These are phyloP conservation scores for Acer campestre DNA, from an alignment of 345 rosid genomes.

Conservation along the genomic window DNA sequence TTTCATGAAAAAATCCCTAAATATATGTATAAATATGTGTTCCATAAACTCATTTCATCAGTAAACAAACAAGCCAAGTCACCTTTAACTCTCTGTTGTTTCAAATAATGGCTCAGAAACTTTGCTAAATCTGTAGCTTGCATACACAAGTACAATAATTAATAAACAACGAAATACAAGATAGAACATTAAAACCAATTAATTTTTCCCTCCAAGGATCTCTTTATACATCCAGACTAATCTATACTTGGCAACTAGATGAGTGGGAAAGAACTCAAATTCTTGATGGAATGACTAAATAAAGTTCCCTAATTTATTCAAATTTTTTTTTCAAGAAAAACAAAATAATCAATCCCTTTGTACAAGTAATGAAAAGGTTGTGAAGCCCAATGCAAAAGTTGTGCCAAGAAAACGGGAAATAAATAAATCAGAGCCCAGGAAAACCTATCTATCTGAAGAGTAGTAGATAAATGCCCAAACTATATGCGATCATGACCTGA, in stretches of 20 bases:
- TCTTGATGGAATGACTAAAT: not conserved
- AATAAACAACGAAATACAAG: not conserved
- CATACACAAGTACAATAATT: not conserved
- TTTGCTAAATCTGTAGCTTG: not conserved
- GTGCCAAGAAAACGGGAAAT: not conserved
- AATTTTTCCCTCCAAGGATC: not conserved
- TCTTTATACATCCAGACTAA: not conserved
- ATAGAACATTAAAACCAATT: not conserved
- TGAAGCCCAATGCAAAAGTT: not conserved
- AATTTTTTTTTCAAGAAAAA: not conserved
- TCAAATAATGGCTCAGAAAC: not conserved
- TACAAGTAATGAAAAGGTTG: not conserved
- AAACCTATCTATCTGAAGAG: not conserved
- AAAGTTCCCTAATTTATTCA: not conserved
- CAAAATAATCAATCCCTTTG: no score
- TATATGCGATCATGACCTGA: not conserved
- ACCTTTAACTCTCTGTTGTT: not conserved
- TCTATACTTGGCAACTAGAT: not conserved
- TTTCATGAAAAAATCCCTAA: slow-evolving; percentile 1
- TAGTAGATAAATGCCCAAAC: not conserved
- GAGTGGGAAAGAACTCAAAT: not conserved
- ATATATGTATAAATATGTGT: not conserved
- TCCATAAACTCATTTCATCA: slow-evolving; percentile 1
- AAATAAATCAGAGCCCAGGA: not conserved
- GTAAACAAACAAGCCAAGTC: not conserved